A percentile compares a stretch with the other conserved stretches of the same genome.
Conservation (phyloP, 2,329 filamentous ascomycete species). For the Piedraia hortae region DNA sequence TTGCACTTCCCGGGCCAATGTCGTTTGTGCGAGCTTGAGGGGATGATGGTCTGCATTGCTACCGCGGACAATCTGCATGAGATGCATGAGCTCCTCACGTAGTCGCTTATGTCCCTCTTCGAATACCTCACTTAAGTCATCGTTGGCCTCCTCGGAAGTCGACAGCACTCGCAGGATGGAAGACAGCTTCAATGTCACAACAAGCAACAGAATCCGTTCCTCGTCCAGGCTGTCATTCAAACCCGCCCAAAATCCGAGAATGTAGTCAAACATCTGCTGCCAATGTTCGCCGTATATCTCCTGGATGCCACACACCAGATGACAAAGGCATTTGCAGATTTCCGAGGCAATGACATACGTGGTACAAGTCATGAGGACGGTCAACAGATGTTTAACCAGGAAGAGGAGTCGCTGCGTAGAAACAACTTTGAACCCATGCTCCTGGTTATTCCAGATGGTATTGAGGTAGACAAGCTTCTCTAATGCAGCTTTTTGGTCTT, state of each 20-base stretch:
- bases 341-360: slow-evolving; percentile 27
- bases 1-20: slow-evolving; percentile 41
- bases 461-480: slow-evolving; percentile 27
- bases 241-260: slow-evolving; percentile 14
- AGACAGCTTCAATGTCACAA: slow-evolving; percentile 47
- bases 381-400: slow-evolving; percentile 49
- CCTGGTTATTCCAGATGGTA: slow-evolving; percentile 22
- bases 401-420: slow-evolving; percentile 46
- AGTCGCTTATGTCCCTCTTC: slow-evolving; percentile 29
- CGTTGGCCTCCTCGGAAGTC: slow-evolving; percentile 38
- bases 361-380: slow-evolving; percentile 31
- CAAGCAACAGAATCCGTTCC: slow-evolving; percentile 19
- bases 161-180: slow-evolving; percentile 31
- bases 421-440: slow-evolving; percentile 21
- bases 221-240: slow-evolving; percentile 3
- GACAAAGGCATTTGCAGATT: slow-evolving; percentile 24
- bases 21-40: slow-evolving; percentile 43
- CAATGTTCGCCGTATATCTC: slow-evolving; percentile 78
- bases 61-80: slow-evolving; percentile 27
- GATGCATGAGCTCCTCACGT: slow-evolving; percentile 29
- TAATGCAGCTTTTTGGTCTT: slow-evolving; percentile 9
- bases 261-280: slow-evolving; percentile 22
- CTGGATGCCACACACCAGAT: slow-evolving; percentile 43
- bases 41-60: slow-evolving; percentile 33
- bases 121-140: slow-evolving; percentile 57